These are phyloP conservation scores for Colletotrichum sp. DNA, from an alignment of 2,329 filamentous ascomycete species.

Conservation along the genomic window DNA sequence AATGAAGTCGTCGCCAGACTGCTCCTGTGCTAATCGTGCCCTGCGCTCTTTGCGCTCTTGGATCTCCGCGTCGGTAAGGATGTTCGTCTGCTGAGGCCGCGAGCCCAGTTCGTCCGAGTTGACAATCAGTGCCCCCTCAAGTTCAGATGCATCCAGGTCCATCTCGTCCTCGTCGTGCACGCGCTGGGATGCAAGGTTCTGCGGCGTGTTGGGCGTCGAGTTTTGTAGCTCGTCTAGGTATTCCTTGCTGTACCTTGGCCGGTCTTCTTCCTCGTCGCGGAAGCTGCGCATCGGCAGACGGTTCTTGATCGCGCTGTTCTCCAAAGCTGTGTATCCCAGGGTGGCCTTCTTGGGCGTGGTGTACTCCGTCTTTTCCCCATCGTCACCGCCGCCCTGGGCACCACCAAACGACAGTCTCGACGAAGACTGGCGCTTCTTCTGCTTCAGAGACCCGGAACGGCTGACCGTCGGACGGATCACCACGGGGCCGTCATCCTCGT, in stretches of 20 bases:
- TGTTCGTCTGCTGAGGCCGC: conserved; percentile 46
- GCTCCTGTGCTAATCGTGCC: conserved; percentile 77
- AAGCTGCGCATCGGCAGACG: conserved; percentile 61
- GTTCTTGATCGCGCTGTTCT: conserved; percentile 70
- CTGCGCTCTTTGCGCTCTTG: conserved; percentile 63
- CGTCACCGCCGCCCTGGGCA: conserved; percentile 50
- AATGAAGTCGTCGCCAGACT: conserved; percentile 63
- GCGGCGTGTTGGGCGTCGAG: conserved; percentile 84
- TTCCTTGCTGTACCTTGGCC: conserved; percentile 85
- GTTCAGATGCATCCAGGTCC: conserved; percentile 63
- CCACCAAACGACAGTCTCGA: conserved; percentile 78
- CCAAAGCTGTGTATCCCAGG: conserved; percentile 67
- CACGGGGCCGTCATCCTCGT: conserved; percentile 50
- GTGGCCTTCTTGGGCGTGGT: conserved; percentile 68
- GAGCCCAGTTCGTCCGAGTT: conserved; percentile 47
- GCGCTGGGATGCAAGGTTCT: conserved; percentile 55
- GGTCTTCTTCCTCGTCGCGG: conserved; percentile 64
- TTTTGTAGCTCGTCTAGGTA: conserved; percentile 85
- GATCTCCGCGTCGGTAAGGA: conserved; percentile 18
- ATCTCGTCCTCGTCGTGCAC: conserved; percentile 56
- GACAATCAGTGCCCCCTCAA: conserved; percentile 71
- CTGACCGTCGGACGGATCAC: conserved; percentile 54
- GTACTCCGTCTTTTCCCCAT: conserved; percentile 56
- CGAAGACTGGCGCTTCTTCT: conserved; percentile 71
- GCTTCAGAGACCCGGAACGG: conserved; percentile 54